Evolutionary conservation across 768 basidiomycete species (phyloP).

Genomic region (Russula brevipes): DNA sequence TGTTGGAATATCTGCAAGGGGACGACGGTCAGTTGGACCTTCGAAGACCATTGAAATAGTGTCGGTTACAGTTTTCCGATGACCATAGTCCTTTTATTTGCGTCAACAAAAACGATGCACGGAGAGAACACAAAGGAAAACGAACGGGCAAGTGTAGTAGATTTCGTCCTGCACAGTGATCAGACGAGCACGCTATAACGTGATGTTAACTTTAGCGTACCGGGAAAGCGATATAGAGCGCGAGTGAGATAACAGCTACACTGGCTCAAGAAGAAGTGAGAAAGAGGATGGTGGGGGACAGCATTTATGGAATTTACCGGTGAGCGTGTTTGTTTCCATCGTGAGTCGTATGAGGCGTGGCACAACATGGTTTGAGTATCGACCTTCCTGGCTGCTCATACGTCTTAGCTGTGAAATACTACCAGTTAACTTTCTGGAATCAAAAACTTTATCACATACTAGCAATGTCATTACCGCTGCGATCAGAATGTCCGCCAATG

Average conservation of each 20-base stretch:
- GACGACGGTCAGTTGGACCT: background rate
- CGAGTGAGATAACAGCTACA: constrained; percentile 6
- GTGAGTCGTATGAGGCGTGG: constrained; percentile 27
- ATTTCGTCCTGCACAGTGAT: constrained; percentile 4
- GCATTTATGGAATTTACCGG: constrained; percentile 3
- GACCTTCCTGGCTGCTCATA: background rate
- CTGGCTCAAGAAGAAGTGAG: constrained; percentile 7
- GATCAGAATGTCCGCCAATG: constrained; percentile 17
- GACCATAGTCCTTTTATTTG: constrained; percentile 20
- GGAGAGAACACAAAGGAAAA: background rate
- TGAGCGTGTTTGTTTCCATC: constrained; percentile 28
- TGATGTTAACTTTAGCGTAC: background rate
- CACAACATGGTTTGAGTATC: constrained; percentile 15
- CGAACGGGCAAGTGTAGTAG: constrained; percentile 12
- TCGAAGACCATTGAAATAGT: background rate
- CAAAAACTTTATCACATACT: background rate
- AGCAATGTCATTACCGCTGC: constrained; percentile 10
- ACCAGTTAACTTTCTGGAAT: background rate
- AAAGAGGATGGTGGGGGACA: background rate
- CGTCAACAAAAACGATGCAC: background rate
- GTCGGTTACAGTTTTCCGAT: constrained; percentile 22
- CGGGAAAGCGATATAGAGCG: constrained; percentile 13
- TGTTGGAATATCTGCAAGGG: constrained; percentile 8
- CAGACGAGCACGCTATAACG: background rate
- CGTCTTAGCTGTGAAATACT: background rate